Conservation (phyloP, 495 filamentous ascomycete genomes). For the Xeromyces bisporus region DNA sequence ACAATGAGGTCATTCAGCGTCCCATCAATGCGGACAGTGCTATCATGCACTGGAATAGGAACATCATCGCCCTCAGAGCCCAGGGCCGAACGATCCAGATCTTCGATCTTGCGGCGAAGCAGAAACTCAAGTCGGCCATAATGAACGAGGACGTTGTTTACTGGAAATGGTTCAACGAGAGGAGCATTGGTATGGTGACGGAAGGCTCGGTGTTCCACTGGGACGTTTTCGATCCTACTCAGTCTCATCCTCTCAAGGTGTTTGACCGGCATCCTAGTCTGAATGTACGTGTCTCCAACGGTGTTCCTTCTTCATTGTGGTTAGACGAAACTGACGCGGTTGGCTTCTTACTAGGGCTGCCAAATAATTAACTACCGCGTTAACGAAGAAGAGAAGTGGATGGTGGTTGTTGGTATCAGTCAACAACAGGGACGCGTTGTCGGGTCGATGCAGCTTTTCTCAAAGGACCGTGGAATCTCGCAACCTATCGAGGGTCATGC, state of each 20-base stretch:
- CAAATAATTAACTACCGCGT: constrained; percentile 99
- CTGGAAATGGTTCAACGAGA: constrained; percentile 98
- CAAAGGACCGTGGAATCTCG: constrained; percentile 85
- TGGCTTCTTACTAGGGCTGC: constrained; percentile 40
- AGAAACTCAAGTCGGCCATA: constrained; percentile 82
- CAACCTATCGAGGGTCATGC: constrained; percentile 97
- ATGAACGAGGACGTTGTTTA: constrained; percentile 96
- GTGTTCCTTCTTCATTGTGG: no score
- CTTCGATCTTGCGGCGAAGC: constrained; percentile 79
- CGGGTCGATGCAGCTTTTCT: constrained; percentile 93
- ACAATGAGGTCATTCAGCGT: constrained; percentile 78
- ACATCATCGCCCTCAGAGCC: constrained; percentile 92
- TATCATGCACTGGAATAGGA: constrained; percentile 95
- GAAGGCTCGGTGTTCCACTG: constrained; percentile 87
- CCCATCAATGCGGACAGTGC: constrained; percentile 99
- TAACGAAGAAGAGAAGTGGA: constrained; percentile 92
- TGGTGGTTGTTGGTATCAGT: constrained; percentile 92
- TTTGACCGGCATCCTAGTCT: constrained; percentile 89
- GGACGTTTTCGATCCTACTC: constrained; percentile 74
- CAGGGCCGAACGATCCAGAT: constrained; percentile 88
- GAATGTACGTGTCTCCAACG: constrained; percentile 35
- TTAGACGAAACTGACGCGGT: no score
- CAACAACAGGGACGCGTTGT: constrained; percentile 84
- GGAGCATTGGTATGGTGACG: constrained; percentile 72
- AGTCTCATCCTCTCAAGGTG: constrained; percentile 66